A percentile compares a stretch with the other conserved stretches of the same genome.
These are phyloP conservation scores for Capsicum baccatum DNA, from an alignment of 257 asterid species.

Conservation along the genomic window DNA sequence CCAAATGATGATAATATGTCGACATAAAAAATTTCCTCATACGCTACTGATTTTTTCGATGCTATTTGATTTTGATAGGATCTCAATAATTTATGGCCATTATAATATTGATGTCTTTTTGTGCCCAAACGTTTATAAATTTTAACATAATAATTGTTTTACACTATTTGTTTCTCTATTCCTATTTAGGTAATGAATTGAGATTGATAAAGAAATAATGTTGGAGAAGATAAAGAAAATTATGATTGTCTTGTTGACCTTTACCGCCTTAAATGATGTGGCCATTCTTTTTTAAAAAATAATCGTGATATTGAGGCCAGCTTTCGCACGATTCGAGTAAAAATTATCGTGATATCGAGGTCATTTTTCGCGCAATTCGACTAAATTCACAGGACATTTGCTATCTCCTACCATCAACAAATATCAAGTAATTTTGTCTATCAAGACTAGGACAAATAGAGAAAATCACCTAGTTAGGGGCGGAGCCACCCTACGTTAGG, in stretches of 20 bases:
- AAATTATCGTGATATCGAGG: no score
- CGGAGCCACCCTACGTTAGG: no score
- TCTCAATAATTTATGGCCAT: slow-evolving; percentile 14
- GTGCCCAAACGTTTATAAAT: neutral
- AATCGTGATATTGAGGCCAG: no score
- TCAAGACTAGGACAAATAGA: no score
- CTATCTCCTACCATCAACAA: no score
- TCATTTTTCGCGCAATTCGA: no score
- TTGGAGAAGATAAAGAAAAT: neutral
- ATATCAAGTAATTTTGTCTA: no score
- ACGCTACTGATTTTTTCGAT: neutral
- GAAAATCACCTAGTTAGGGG: no score
- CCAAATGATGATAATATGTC: neutral
- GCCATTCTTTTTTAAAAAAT: no score
- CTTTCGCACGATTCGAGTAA: no score
- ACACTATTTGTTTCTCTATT: neutral
- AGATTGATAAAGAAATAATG: neutral
- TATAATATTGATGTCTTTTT: neutral
- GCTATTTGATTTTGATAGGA: neutral
- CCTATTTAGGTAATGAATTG: neutral
- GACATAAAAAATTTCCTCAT: no score
- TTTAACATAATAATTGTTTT: neutral
- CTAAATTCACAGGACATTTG: no score
- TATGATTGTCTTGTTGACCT: neutral
- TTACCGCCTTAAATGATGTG: neutral